Conservation (phyloP, 306 rosid genomes). For the Nissolia schottii region DNA sequence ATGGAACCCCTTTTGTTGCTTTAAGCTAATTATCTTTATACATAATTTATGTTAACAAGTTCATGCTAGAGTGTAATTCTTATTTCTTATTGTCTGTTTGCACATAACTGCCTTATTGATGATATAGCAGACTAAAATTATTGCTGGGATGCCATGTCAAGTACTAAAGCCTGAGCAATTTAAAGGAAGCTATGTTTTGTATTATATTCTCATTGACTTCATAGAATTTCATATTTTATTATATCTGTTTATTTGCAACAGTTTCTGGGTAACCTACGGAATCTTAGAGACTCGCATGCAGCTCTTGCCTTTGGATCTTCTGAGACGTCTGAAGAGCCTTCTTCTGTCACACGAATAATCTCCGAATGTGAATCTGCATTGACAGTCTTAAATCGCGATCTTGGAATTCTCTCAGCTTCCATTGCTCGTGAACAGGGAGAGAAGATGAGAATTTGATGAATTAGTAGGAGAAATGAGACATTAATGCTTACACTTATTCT, state of each 20-base stretch:
- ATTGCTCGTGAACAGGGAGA: slow-evolving; percentile 77
- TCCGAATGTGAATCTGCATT: slow-evolving; percentile 86
- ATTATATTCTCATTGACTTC: neutral
- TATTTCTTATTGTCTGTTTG: neutral
- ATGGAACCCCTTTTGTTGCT: neutral
- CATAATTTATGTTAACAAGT: neutral
- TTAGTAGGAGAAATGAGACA: neutral
- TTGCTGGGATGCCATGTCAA: neutral
- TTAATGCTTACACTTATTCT: neutral
- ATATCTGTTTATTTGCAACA: slow-evolving; percentile 30
- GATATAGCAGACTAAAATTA: neutral
- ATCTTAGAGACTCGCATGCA: slow-evolving; percentile 88
- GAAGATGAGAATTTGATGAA: slow-evolving; percentile 43
- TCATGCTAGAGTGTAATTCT: neutral
- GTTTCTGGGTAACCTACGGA: slow-evolving; percentile 84
- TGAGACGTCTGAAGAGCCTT: slow-evolving; percentile 80
- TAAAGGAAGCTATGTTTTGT: neutral
- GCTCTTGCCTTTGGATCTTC: slow-evolving; percentile 87
- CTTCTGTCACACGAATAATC: slow-evolving; percentile 80
- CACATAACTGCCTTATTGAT: neutral
- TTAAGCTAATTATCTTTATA: neutral
- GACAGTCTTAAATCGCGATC: slow-evolving; percentile 82
- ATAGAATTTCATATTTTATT: neutral
- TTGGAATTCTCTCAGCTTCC: slow-evolving; percentile 93
- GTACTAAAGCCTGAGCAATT: neutral